Evolutionary conservation across 2,329 filamentous ascomycete genomes (phyloP), one percentile per base, ranked within the genome.

Genomic region (Trichophyton mentagrophytes): DNA sequence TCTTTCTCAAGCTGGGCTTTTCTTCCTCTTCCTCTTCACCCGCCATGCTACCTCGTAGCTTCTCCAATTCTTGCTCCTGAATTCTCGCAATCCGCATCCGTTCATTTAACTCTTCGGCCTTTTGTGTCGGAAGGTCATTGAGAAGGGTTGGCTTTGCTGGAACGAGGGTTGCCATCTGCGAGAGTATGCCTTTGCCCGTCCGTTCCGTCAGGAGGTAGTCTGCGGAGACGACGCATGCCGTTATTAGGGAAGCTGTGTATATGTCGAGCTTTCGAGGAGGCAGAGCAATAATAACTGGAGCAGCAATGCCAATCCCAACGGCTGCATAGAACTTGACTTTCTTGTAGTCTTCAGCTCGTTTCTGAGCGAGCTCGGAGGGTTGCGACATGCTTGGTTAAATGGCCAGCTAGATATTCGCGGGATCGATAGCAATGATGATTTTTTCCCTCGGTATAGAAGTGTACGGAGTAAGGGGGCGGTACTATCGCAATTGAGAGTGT

Each of bases 231-330:
- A 78, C 70, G 65, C 78, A 81, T 1, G 76, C 76, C 30, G 75
- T 70, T 47, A 76, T 71, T 6, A 85, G 77, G 0, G 74, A 75
- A 65, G 83, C 75, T 17, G 82, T 85, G 72, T 83, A 85, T 59
- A 81, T 67, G 67, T 85, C 83, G 57, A 86, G 71, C 71, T 85
- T 85, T 53, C 83, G 80, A 0, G 83, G 83, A 8, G 83, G 83
- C 8, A 85, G 71, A 15, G 78, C 67, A 56, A 79, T 78, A 58
- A 85, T 74, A 7, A 79, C 64, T 0, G 83, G 83, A 62, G 80
- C 82, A 56, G 77, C 68, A 20, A 85, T 67, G 30, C 82, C 66
- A 64, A 76, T 74, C 25, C 70, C 70, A 27, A 69, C 64, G n/a
- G 73, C 71, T 27, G 73, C 68, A 63, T 73, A 73, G 63, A 68